Conservation (phyloP, 495 filamentous ascomycete genomes). For the Trichocladium uniseriatum region DNA sequence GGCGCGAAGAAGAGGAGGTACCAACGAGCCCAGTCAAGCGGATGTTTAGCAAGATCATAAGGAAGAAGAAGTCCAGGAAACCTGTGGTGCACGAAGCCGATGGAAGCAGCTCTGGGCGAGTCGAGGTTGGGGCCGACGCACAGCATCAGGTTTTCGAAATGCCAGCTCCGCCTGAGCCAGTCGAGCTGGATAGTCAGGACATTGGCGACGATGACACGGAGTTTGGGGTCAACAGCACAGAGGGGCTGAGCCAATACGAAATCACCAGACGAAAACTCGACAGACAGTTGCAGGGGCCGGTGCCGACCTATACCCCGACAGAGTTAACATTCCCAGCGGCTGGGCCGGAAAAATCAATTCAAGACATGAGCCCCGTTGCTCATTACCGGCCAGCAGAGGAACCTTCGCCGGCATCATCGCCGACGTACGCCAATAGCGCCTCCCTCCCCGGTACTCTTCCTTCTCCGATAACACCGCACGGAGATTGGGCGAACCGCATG, state of each 20-base stretch:
- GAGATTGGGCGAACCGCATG: constrained; percentile 31
- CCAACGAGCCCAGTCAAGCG: constrained; percentile 24
- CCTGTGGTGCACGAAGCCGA: constrained; percentile 12
- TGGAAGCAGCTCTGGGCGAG: constrained; percentile 19
- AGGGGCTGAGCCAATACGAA: constrained; percentile 35
- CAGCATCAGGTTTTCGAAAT: constrained; percentile 43
- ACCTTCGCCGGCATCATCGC: constrained; percentile 35
- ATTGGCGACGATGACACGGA: constrained; percentile 30
- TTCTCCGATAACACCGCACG: constrained; percentile 37
- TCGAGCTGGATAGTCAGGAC: constrained; percentile 40
- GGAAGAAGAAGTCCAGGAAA: constrained; percentile 23
- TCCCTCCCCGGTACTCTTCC: constrained; percentile 31
- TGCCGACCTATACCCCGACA: constrained; percentile 27
- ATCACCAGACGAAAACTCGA: constrained; percentile 36
- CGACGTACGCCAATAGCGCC: constrained; percentile 32
- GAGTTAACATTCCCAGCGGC: background rate
- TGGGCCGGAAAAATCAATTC: constrained; percentile 27
- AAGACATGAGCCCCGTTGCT: constrained; percentile 27
- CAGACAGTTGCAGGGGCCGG: constrained; percentile 33
- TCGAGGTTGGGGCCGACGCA: constrained; percentile 39
- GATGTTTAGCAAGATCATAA: constrained; percentile 27
- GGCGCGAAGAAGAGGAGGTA: constrained; percentile 16
- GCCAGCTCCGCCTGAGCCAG: constrained; percentile 37
- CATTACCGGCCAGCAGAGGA: constrained; percentile 33
- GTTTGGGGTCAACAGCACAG: constrained; percentile 21